phyloP scores from a whole-genome alignment of 2,329 filamentous ascomycete species.

The Aspergillus puulaauensis region DNA sequence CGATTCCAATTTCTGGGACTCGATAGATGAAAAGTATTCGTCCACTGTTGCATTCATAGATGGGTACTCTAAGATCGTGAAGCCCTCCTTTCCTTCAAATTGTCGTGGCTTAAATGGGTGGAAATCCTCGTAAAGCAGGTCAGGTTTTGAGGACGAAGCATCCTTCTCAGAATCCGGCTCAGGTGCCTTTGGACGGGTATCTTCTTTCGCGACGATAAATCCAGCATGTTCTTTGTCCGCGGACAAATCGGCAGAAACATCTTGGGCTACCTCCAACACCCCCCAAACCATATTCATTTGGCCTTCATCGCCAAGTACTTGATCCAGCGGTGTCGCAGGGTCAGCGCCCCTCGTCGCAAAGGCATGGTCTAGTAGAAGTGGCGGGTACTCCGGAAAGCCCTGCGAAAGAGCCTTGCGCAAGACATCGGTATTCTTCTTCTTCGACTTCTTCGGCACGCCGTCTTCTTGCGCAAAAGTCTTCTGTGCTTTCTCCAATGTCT shows the following conservation, averaged over 20 bases:
- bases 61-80: conserved; percentile 72
- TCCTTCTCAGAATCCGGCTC: conserved; percentile 40
- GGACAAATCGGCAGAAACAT: conserved; percentile 68
- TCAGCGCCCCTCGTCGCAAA: conserved; percentile 71
- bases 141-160: conserved; percentile 30
- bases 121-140: conserved; percentile 85
- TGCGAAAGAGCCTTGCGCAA: conserved; percentile 77
- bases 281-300: conserved; percentile 66
- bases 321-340: conserved; percentile 62
- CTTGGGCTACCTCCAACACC: conserved; percentile 69
- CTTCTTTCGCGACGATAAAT: conserved; percentile 78
- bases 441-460: conserved; percentile 61
- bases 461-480: conserved; percentile 38
- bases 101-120: conserved; percentile 87
- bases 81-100: conserved; percentile 65
- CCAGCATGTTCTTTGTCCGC: conserved; percentile 67
- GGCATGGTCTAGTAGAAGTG: conserved; percentile 82
- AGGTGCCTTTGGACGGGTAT: conserved; percentile 32
- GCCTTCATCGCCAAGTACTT: conserved; percentile 66
- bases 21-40: conserved; percentile 94
- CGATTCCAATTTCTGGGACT: conserved; percentile 88
- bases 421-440: conserved; percentile 72
- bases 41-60: conserved; percentile 93
- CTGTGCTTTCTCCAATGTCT: conserved; percentile 66
- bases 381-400: conserved; percentile 85